A percentile compares a stretch with the other conserved stretches of the same genome.
phyloP scores from a whole-genome alignment of 1,284 basidiomycete species.

The Trametes sp. region DNA sequence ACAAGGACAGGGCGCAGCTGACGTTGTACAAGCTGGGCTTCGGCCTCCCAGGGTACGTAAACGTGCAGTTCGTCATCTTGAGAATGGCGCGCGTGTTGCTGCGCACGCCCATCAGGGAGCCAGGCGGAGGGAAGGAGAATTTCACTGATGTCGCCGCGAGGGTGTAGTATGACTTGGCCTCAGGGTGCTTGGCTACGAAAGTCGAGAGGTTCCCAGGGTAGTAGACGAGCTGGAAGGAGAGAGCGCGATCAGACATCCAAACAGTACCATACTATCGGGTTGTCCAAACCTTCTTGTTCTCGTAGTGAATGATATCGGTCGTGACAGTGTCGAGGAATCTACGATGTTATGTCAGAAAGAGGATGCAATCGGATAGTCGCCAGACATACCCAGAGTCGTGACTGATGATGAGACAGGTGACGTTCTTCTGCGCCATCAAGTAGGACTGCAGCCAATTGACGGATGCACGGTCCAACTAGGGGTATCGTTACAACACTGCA shows the following conservation, averaged over 20 bases:
- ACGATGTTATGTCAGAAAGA: conserved; percentile 13
- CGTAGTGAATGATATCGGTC: conserved; percentile 99
- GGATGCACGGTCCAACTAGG: conserved; percentile 85
- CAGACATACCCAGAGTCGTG: conserved; percentile 90
- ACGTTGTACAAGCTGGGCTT: conserved; percentile 89
- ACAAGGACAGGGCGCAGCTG: conserved; percentile 92
- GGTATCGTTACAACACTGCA: conserved; percentile 25
- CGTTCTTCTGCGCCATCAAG: conserved; percentile 79
- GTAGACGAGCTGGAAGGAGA: conserved; percentile 78
- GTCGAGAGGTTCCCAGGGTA: conserved; percentile 94
- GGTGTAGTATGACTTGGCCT: conserved; percentile 98
- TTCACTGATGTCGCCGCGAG: conserved; percentile 95
- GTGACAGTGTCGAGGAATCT: conserved; percentile 96
- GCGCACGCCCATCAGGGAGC: conserved; percentile 96
- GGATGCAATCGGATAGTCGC: neutral
- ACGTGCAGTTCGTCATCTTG: conserved; percentile 93
- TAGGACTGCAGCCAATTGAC: conserved; percentile 96
- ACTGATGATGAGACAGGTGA: conserved; percentile 96
- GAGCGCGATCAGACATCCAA: conserved; percentile 4
- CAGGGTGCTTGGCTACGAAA: conserved; percentile 93
- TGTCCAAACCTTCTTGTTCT: conserved; percentile 81
- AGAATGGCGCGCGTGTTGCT: conserved; percentile 97
- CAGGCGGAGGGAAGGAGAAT: conserved; percentile 96
- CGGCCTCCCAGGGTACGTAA: conserved; percentile 90
- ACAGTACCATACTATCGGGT: conserved; percentile 11